These are phyloP conservation scores for Hyaloraphidium curvatum DNA, from an alignment of 192 early-diverging fungal genomes.

Conservation along the genomic window DNA sequence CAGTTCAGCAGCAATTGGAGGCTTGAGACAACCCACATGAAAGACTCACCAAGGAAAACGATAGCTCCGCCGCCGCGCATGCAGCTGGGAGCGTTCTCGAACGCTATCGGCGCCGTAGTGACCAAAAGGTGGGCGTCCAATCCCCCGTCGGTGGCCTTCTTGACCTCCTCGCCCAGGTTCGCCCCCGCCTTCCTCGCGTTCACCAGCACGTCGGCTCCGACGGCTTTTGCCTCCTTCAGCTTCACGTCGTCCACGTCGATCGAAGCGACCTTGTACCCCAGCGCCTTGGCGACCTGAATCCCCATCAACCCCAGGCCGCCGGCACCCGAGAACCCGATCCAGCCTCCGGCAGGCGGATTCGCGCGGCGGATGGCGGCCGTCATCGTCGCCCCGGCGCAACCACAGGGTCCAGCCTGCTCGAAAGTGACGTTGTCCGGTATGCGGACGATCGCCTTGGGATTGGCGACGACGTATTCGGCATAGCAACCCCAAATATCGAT, in stretches of 20 bases:
- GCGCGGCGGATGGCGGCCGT: background rate
- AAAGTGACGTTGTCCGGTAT: background rate
- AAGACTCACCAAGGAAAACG: background rate
- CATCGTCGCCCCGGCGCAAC: background rate
- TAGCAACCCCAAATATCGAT: background rate
- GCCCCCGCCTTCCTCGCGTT: background rate
- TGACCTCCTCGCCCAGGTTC: background rate
- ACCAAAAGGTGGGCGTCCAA: background rate
- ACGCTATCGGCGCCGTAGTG: background rate
- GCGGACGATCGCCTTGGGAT: background rate
- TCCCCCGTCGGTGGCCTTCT: background rate
- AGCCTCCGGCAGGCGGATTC: background rate
- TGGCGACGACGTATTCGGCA: background rate
- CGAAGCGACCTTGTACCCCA: background rate
- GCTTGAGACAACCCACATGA: background rate
- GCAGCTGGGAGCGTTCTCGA: background rate
- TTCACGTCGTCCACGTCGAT: slow-evolving; percentile 1
- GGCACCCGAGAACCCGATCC: slow-evolving; percentile 1
- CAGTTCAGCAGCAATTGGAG: background rate
- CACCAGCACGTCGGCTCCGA: background rate
- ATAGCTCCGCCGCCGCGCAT: background rate
- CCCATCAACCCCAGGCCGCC: background rate
- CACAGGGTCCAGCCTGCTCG: background rate
- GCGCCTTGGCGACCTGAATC: slow-evolving; percentile 1
- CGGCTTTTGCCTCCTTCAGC: background rate